Base-by-base conservation (phyloP, 331 rosid genomes). In the Dryas integrifolia region DNA sequence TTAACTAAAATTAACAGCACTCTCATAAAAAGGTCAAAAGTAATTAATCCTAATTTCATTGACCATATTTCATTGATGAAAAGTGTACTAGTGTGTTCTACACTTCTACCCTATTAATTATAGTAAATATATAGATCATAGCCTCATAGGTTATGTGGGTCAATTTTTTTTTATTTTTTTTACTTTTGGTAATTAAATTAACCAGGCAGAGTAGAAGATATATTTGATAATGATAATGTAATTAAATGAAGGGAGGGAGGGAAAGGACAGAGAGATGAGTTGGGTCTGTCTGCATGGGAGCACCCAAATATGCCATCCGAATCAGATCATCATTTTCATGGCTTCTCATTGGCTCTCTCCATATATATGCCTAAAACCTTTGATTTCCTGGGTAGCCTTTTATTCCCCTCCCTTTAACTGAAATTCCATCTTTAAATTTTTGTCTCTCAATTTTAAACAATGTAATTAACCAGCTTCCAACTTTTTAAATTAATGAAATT, bases 291-390 rank as follows among this genome's bases (percentile, higher is more conserved):
- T 83, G 80, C 76, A 53, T 45, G 83, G 84, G 80, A 79, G 89
- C 87, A 88, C 86, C 86, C 80, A 81, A 11, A 67, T 71, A 46
- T 91, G 95, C 85, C 74, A 76, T 91, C 95, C 84, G 79, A 88
- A 88, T 91, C 90, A 82, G 89, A 86, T 86, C 83, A 83, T 71
- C 87, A 88, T 83, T 81, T 88, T 73, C 84, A 56, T 57, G 65
- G 63, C 70, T 58, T 82, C 10, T 84, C 81, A 80, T 88, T 90
- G 94, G 86, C 26, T 67, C 58, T 57, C 5, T 59, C 5, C 18
- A 30, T 30, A 30, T 77, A 50, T 53, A 8, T 58, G 16, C 67
- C 79, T 43, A 40, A 60, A 45, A 18, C 82, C 75, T 71, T 61
- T 69, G 65, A 71, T 81, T 76, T 87, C 26, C 35, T 60, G 64